A percentile compares a stretch with the other conserved stretches of the same genome.
Evolutionary conservation across 192 early-diverging fungal genomes (phyloP).

Genomic region (Haplosporangium gracile): DNA sequence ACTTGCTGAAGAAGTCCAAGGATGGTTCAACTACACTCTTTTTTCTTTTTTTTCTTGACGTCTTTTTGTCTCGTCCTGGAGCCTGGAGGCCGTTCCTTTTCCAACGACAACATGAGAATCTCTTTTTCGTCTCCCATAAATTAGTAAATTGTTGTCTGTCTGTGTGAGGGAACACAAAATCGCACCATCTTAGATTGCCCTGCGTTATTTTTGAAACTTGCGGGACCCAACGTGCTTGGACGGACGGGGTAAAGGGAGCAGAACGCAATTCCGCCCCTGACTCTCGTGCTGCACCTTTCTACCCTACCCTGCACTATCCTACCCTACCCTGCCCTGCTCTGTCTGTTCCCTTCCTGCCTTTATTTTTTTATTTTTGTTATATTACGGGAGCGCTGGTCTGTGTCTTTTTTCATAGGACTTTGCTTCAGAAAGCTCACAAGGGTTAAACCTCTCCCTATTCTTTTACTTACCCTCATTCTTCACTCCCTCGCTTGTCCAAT

Average conservation of each 20-base stretch:
- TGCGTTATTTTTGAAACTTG: conserved; percentile 10
- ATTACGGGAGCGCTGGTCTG: too few relatives aligned
- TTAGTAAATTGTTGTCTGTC: too few relatives aligned
- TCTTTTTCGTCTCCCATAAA: too few relatives aligned
- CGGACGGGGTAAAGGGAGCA: not conserved
- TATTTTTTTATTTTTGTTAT: too few relatives aligned
- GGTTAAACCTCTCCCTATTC: too few relatives aligned
- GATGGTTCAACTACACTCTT: not conserved
- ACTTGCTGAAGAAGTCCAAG: not conserved
- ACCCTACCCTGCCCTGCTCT: not conserved
- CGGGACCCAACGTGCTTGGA: conserved; percentile 5
- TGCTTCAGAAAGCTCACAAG: too few relatives aligned
- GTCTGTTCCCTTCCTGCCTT: not conserved
- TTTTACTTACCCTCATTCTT: not conserved
- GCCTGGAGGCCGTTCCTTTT: too few relatives aligned
- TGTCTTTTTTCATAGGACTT: too few relatives aligned
- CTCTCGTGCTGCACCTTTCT: not conserved
- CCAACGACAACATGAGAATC: too few relatives aligned
- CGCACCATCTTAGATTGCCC: not conserved
- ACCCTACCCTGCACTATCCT: not conserved
- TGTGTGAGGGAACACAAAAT: too few relatives aligned
- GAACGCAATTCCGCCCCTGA: conserved; percentile 1
- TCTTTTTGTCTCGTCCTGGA: not conserved
- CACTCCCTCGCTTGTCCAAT: not conserved
- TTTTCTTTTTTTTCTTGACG: not conserved